Evolutionary conservation across 1,139 yeast genomes (phyloP).

Genomic region (Yamadazyma kanchanaburiensis): DNA sequence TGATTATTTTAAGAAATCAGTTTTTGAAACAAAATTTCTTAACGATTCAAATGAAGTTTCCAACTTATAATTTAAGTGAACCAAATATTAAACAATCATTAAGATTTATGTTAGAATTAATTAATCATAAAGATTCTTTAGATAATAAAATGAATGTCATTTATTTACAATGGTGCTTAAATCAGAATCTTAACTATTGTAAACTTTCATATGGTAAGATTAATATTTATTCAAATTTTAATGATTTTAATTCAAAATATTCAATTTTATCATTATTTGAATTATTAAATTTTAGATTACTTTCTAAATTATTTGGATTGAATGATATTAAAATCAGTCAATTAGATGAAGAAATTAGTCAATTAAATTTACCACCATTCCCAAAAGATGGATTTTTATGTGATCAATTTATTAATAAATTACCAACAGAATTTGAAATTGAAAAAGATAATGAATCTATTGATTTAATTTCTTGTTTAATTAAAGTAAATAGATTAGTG

Average conservation of each 20-base stretch:
- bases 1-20: constrained; percentile 1
- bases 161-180: constrained; percentile 10
- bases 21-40: constrained; percentile 1
- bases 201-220: constrained; percentile 13
- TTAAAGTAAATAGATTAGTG: constrained; percentile 6
- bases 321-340: constrained; percentile 6
- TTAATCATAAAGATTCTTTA: constrained; percentile 20
- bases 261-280: constrained; percentile 19
- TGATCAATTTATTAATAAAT: constrained; percentile 8
- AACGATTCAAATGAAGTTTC: constrained; percentile 2
- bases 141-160: constrained; percentile 8
- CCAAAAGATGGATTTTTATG: constrained; percentile 19
- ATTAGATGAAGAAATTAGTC: constrained; percentile 9
- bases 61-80: constrained; percentile 4
- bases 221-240: constrained; percentile 18
- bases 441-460: constrained; percentile 1
- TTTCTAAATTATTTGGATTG: neutral
- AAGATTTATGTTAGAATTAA: constrained; percentile 19
- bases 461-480: constrained; percentile 7
- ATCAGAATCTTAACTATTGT: constrained; percentile 8
- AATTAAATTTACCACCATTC: constrained; percentile 26
- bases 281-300: constrained; percentile 6
- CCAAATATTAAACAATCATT: constrained; percentile 4
- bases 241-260: constrained; percentile 19
- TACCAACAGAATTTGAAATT: constrained; percentile 9